Percentiles rank a stretch among this genome's conserved stretches.
phyloP scores from a whole-genome alignment of 306 rosid genomes.

The Nissolia schottii region DNA sequence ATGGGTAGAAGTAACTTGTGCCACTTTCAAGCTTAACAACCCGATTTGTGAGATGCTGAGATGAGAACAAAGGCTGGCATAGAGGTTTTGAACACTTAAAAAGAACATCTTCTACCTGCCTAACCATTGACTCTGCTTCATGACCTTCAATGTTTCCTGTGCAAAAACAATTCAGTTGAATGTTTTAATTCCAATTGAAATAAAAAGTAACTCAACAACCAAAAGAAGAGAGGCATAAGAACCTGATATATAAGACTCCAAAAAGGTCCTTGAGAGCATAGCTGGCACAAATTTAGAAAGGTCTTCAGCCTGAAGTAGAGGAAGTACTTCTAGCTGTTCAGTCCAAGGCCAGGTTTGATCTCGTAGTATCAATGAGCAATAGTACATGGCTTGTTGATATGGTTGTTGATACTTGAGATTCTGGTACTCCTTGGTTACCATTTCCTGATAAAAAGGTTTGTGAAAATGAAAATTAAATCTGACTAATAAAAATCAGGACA shows the following conservation, averaged over 20 bases:
- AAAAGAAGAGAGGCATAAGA: conserved; percentile 1
- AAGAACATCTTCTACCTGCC: conserved; percentile 59
- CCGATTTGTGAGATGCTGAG: conserved; percentile 75
- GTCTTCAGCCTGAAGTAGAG: conserved; percentile 74
- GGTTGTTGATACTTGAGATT: conserved; percentile 89
- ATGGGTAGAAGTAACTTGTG: conserved; percentile 58
- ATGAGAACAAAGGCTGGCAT: conserved; percentile 70
- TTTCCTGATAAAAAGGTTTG: conserved; percentile 55
- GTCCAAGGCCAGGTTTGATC: conserved; percentile 76
- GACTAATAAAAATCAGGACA: not conserved
- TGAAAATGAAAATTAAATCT: not conserved
- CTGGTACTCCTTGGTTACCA: conserved; percentile 70
- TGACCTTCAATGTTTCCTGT: conserved; percentile 76
- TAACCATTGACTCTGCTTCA: conserved; percentile 70
- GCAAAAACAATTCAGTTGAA: not conserved
- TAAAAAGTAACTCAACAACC: conserved; percentile 8
- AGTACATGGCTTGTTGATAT: conserved; percentile 84
- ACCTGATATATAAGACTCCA: conserved; percentile 85
- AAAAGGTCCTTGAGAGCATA: conserved; percentile 81
- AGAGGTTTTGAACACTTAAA: conserved; percentile 55
- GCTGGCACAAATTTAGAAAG: conserved; percentile 70
- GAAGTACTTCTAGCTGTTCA: conserved; percentile 74
- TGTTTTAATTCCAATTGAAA: conserved; percentile 5
- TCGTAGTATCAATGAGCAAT: conserved; percentile 64
- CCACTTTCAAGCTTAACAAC: conserved; percentile 80